These are phyloP conservation scores for Zygosaccharomyces rouxii DNA, from an alignment of 805 yeast species.

Conservation along the genomic window DNA sequence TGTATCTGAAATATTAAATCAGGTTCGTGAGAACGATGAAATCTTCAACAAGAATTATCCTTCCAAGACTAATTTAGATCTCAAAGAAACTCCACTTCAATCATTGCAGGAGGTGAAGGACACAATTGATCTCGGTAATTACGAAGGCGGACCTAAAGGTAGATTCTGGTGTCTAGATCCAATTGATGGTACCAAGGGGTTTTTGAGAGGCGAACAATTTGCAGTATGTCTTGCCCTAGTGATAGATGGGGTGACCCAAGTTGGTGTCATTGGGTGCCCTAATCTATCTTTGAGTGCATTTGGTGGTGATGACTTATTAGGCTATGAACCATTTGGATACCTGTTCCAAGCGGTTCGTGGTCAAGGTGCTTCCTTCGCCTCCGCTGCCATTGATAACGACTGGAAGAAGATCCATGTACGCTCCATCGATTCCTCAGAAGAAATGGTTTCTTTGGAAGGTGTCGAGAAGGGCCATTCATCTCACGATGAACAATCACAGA, in stretches of 20 bases:
- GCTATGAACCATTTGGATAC: slow-evolving; percentile 31
- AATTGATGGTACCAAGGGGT: slow-evolving; percentile 97
- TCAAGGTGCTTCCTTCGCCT: slow-evolving; percentile 34
- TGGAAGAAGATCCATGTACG: slow-evolving; percentile 57
- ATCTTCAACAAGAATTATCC: slow-evolving; percentile 35
- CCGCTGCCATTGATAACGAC: slow-evolving; percentile 24
- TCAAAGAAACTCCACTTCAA: slow-evolving; percentile 33
- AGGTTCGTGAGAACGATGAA: slow-evolving; percentile 52
- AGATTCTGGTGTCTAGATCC: slow-evolving; percentile 98
- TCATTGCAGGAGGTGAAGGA: slow-evolving; percentile 49
- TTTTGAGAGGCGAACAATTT: slow-evolving; percentile 91
- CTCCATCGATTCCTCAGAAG: slow-evolving; percentile 18
- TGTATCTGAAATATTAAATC: slow-evolving; percentile 49
- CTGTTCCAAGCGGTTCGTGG: slow-evolving; percentile 33
- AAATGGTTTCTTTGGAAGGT: slow-evolving; percentile 54
- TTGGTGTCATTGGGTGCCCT: slow-evolving; percentile 97
- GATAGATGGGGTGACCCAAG: slow-evolving; percentile 75
- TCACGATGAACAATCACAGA: slow-evolving; percentile 75
- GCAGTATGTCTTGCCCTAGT: slow-evolving; percentile 92
- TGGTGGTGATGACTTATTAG: slow-evolving; percentile 37
- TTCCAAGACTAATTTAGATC: slow-evolving; percentile 23
- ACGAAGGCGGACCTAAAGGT: slow-evolving; percentile 71
- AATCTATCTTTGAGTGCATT: slow-evolving; percentile 50
- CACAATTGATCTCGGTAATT: slow-evolving; percentile 75
- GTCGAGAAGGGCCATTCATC: slow-evolving; percentile 95